Conservation (phyloP, 2,329 filamentous ascomycete genomes). For the Zymoseptoria ardabiliae region DNA sequence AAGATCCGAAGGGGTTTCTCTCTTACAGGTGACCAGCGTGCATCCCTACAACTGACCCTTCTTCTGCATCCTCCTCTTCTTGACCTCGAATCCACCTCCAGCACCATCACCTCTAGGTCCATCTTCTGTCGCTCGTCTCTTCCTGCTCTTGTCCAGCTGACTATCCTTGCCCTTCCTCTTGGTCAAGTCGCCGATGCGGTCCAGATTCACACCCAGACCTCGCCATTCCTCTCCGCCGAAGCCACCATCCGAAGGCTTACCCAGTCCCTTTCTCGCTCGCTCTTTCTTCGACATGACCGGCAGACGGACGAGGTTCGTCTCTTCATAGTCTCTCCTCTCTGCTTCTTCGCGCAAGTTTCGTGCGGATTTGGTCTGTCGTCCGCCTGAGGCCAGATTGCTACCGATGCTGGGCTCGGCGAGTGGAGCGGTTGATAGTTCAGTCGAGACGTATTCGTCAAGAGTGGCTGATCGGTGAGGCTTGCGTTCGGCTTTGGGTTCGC, state of each 20-base stretch:
- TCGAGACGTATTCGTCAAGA: constrained; percentile 83
- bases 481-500: constrained; percentile 54
- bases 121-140: constrained; percentile 68
- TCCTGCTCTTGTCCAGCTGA: constrained; percentile 75
- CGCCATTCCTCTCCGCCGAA: constrained; percentile 95
- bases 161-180: constrained; percentile 56
- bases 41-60: constrained; percentile 30
- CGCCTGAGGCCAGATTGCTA: constrained; percentile 69
- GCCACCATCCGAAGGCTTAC: constrained; percentile 42
- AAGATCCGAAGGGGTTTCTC: neutral
- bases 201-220: constrained; percentile 73
- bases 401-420: constrained; percentile 84
- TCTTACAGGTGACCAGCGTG: neutral
- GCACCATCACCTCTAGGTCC: constrained; percentile 60
- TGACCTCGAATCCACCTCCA: constrained; percentile 69
- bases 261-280: constrained; percentile 50
- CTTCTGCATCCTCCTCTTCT: constrained; percentile 46
- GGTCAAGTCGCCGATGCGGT: constrained; percentile 79
- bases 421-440: constrained; percentile 76
- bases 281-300: constrained; percentile 87
- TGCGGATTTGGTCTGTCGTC: constrained; percentile 70
- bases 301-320: constrained; percentile 81
- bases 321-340: constrained; percentile 80
- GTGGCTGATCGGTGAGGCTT: constrained; percentile 68
- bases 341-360: constrained; percentile 69